Percentiles rank a stretch among this genome's conserved stretches.
Conservation (phyloP, 2,329 filamentous ascomycete species). For the Colletotrichum sp. region DNA sequence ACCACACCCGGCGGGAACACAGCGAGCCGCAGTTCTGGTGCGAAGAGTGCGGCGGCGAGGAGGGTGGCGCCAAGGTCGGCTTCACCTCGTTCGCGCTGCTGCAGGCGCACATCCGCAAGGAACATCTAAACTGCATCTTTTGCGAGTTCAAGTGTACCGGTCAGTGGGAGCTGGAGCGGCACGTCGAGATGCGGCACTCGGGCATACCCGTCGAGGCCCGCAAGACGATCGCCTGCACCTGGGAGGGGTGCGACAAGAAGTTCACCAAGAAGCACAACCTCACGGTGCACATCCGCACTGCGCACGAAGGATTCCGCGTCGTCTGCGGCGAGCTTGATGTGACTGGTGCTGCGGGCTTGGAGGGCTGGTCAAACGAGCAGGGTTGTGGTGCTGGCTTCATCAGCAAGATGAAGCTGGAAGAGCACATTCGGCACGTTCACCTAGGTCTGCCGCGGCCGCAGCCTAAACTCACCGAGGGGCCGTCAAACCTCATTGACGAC, state of each 20-base stretch:
- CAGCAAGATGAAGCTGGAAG: slow-evolving; percentile 79
- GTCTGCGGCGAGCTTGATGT: slow-evolving; percentile 78
- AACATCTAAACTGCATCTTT: slow-evolving; percentile 77
- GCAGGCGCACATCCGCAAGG: slow-evolving; percentile 73
- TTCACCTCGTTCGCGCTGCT: slow-evolving; percentile 78
- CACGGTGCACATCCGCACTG: slow-evolving; percentile 76
- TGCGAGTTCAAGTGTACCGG: slow-evolving; percentile 74
- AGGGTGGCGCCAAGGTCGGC: slow-evolving; percentile 50
- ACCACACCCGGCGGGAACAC: slow-evolving; percentile 76
- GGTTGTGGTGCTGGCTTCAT: slow-evolving; percentile 80
- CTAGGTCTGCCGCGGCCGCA: slow-evolving; percentile 61
- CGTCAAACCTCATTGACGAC: slow-evolving; percentile 43
- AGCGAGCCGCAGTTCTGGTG: slow-evolving; percentile 77
- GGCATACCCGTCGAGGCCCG: slow-evolving; percentile 65
- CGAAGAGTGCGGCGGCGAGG: slow-evolving; percentile 66
- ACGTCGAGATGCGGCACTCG: slow-evolving; percentile 80
- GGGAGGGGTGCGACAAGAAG: slow-evolving; percentile 71
- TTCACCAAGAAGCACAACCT: slow-evolving; percentile 89
- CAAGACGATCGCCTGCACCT: slow-evolving; percentile 70
- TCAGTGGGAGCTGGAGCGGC: slow-evolving; percentile 72
- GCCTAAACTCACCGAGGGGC: slow-evolving; percentile 22
- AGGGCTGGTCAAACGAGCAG: slow-evolving; percentile 66
- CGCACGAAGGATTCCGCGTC: slow-evolving; percentile 79
- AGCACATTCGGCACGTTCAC: slow-evolving; percentile 85
- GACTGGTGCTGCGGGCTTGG: slow-evolving; percentile 59